Percentiles rank a stretch among this genome's conserved stretches.
These are phyloP conservation scores for Pulicaria dysenterica DNA, from an alignment of 129 eudicot genomes.

Conservation along the genomic window DNA sequence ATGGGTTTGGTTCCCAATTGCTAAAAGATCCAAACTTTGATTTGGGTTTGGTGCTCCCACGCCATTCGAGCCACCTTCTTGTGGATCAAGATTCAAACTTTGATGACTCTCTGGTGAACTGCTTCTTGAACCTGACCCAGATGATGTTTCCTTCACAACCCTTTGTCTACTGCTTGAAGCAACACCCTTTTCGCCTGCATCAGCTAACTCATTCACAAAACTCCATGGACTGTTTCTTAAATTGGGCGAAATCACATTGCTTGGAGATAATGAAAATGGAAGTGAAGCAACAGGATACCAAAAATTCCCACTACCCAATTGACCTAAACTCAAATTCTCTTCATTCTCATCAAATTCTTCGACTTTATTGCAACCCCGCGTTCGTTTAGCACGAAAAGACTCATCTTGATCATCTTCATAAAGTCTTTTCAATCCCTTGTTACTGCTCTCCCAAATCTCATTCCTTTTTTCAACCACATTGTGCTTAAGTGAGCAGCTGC, in stretches of 20 bases:
- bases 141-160: slow-evolving; percentile 47
- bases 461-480: slow-evolving; percentile 50
- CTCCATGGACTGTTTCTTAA: slow-evolving; percentile 64
- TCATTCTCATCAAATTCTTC: slow-evolving; percentile 41
- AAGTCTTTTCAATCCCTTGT: slow-evolving; percentile 63
- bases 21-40: slow-evolving; percentile 37
- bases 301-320: slow-evolving; percentile 60
- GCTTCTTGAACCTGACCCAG: slow-evolving; percentile 54
- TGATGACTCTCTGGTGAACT: slow-evolving; percentile 69
- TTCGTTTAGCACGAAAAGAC: slow-evolving; percentile 64
- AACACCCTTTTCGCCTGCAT: slow-evolving; percentile 54
- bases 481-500: slow-evolving; percentile 63
- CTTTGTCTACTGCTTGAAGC: slow-evolving; percentile 45
- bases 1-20: slow-evolving; percentile 38
- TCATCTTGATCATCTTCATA: slow-evolving; percentile 59
- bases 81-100: slow-evolving; percentile 51
- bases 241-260: slow-evolving; percentile 43
- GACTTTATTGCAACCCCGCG: slow-evolving; percentile 46
- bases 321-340: slow-evolving; percentile 48
- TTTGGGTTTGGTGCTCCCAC: slow-evolving; percentile 51
- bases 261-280: slow-evolving; percentile 51
- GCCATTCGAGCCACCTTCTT: slow-evolving; percentile 54
- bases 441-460: slow-evolving; percentile 54
- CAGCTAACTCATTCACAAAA: slow-evolving; percentile 50
- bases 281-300: slow-evolving; percentile 56